phyloP scores from a whole-genome alignment of 768 basidiomycete genomes.

The Agrocybe praecox region DNA sequence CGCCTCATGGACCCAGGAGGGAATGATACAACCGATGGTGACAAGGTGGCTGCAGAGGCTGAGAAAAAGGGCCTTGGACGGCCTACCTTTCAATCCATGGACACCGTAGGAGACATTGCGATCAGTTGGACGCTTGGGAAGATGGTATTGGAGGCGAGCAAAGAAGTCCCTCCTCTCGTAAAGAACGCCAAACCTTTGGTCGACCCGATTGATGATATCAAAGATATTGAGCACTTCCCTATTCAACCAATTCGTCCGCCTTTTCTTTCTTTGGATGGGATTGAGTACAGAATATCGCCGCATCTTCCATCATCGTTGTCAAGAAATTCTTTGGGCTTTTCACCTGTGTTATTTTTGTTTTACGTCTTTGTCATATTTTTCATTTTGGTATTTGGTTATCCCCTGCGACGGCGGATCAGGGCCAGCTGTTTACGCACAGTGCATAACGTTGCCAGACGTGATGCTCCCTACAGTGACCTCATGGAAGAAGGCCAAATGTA shows the following conservation, averaged over 20 bases:
- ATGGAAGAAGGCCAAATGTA: constrained; percentile 54
- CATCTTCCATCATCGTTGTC: constrained; percentile 67
- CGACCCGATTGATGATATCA: constrained; percentile 73
- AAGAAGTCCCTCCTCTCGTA: constrained; percentile 61
- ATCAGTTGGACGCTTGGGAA: constrained; percentile 99
- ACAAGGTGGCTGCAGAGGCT: constrained; percentile 76
- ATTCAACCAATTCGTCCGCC: constrained; percentile 68
- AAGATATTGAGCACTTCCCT: constrained; percentile 51
- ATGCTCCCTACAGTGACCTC: constrained; percentile 34
- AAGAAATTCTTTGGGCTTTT: constrained; percentile 71
- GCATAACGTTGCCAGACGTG: constrained; percentile 36
- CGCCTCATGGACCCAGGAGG: constrained; percentile 87
- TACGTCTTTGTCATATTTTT: constrained; percentile 48
- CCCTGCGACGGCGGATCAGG: constrained; percentile 60
- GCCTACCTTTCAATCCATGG: constrained; percentile 90
- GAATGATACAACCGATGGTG: constrained; percentile 67
- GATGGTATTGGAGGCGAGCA: constrained; percentile 98
- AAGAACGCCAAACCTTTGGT: constrained; percentile 57
- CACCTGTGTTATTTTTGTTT: constrained; percentile 63
- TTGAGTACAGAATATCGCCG: constrained; percentile 67
- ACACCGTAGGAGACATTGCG: constrained; percentile 90
- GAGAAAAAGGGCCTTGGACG: constrained; percentile 79
- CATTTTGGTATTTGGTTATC: constrained; percentile 47
- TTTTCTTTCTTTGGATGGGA: constrained; percentile 55
- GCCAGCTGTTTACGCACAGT: constrained; percentile 46